These are phyloP conservation scores for Oenanthe sinensis DNA, from an alignment of 129 eudicot genomes.

Conservation along the genomic window DNA sequence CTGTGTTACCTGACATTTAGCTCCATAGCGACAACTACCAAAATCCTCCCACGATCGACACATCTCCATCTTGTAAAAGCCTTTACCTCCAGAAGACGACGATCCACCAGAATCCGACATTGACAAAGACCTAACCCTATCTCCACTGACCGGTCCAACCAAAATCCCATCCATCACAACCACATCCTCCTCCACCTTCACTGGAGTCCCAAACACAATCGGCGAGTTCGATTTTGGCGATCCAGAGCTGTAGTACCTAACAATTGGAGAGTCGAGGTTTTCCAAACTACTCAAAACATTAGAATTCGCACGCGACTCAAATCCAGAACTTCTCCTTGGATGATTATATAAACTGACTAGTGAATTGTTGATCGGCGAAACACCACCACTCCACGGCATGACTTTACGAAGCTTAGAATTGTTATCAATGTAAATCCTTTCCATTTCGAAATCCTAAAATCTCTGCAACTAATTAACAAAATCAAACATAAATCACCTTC, in stretches of 20 bases:
- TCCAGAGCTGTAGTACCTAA: slow-evolving; percentile 5
- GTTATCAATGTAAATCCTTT: slow-evolving; percentile 22
- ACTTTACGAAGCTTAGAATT: slow-evolving; percentile 26
- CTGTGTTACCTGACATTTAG: slow-evolving; percentile 28
- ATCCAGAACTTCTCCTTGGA: slow-evolving; percentile 18
- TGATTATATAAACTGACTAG: slow-evolving; percentile 21
- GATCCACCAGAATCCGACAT: slow-evolving; percentile 6
- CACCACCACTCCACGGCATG: slow-evolving; percentile 17
- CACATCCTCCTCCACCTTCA: slow-evolving; percentile 40
- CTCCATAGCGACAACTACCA: slow-evolving; percentile 21
- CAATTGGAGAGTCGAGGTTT: slow-evolving; percentile 3
- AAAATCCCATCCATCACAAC: slow-evolving; percentile 35
- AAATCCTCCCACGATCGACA: slow-evolving; percentile 25
- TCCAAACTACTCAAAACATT: slow-evolving; percentile 16
- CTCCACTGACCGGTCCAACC: slow-evolving; percentile 10
- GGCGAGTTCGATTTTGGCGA: slow-evolving; percentile 16
- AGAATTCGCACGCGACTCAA: slow-evolving; percentile 36
- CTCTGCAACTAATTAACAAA: background rate
- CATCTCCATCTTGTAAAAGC: slow-evolving; percentile 13
- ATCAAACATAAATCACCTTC: background rate
- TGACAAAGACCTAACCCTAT: slow-evolving; percentile 8
- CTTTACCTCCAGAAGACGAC: slow-evolving; percentile 4
- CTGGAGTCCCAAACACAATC: slow-evolving; percentile 19
- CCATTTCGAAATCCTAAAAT: slow-evolving; percentile 25
- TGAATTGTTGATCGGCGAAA: slow-evolving; percentile 29